phyloP scores from a whole-genome alignment of 2,329 filamentous ascomycete species.

The Penicillium occitanis region DNA sequence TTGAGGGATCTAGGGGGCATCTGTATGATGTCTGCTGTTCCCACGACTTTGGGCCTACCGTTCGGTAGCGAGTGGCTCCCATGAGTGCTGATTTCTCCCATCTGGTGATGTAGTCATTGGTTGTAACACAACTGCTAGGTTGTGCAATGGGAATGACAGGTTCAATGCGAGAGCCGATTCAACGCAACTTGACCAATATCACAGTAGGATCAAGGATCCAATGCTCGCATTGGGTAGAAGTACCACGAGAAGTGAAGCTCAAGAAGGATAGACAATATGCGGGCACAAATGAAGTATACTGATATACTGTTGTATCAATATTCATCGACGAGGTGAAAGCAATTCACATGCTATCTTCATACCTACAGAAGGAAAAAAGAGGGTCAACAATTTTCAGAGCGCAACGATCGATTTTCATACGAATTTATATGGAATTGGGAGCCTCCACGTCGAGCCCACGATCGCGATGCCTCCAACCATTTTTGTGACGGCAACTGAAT shows the following conservation, averaged over 20 bases:
- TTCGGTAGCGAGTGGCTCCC: constrained; percentile 3
- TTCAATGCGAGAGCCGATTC: background rate
- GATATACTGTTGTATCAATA: background rate
- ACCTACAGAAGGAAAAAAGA: background rate
- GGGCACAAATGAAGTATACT: background rate
- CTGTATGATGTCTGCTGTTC: background rate
- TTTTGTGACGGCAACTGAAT: background rate
- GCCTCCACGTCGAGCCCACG: constrained; percentile 6
- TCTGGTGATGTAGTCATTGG: background rate
- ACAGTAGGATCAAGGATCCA: background rate
- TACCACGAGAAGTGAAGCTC: background rate
- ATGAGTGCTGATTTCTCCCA: background rate
- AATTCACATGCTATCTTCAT: background rate
- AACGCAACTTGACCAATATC: background rate
- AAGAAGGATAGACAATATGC: background rate
- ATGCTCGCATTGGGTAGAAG: background rate
- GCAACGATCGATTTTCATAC: background rate
- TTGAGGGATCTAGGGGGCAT: background rate
- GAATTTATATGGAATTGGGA: background rate
- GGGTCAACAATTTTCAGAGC: background rate
- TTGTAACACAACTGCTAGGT: background rate
- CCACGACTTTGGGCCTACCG: background rate
- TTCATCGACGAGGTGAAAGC: background rate
- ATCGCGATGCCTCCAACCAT: constrained; percentile 5
- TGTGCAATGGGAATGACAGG: background rate